Evolutionary conservation across 108 stramenopile species (phyloP).

Genomic region (Heterococcus sp.): DNA sequence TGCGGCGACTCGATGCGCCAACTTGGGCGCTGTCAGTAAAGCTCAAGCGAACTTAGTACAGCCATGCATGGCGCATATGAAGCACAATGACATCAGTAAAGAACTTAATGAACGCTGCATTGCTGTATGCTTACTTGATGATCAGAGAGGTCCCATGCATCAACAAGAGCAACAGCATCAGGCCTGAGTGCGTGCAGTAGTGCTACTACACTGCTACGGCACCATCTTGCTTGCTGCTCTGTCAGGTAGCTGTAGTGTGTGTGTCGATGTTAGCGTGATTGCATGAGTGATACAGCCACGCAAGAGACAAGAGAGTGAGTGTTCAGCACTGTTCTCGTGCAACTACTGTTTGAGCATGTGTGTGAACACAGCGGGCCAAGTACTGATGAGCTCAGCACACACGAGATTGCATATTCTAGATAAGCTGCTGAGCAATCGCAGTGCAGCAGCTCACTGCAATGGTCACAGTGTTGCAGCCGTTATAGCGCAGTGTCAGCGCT

Average conservation of each 20-base stretch:
- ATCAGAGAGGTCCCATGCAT: constrained; percentile 8
- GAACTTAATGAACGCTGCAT: background rate
- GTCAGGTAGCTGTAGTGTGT: constrained; percentile 10
- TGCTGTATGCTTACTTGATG: background rate
- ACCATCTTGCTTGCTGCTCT: constrained; percentile 25
- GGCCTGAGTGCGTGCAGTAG: constrained; percentile 28
- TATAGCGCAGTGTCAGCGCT: too few relatives aligned
- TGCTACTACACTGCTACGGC: constrained; percentile 30
- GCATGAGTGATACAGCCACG: background rate
- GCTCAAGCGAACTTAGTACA: background rate
- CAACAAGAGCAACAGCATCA: constrained; percentile 27
- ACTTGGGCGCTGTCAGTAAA: background rate
- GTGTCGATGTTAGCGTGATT: background rate
- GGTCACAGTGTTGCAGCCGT: too few relatives aligned
- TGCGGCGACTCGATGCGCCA: background rate
- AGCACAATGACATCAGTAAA: background rate
- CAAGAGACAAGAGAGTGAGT: background rate
- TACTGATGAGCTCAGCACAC: background rate
- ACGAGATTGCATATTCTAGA: background rate
- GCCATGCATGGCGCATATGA: background rate
- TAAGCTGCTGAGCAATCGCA: too few relatives aligned
- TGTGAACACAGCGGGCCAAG: background rate
- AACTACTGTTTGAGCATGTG: background rate
- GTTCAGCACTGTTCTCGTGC: background rate
- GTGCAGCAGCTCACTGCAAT: too few relatives aligned